Conservation (phyloP, 139 green algal species). For the Diplosphaera chodatii region DNA sequence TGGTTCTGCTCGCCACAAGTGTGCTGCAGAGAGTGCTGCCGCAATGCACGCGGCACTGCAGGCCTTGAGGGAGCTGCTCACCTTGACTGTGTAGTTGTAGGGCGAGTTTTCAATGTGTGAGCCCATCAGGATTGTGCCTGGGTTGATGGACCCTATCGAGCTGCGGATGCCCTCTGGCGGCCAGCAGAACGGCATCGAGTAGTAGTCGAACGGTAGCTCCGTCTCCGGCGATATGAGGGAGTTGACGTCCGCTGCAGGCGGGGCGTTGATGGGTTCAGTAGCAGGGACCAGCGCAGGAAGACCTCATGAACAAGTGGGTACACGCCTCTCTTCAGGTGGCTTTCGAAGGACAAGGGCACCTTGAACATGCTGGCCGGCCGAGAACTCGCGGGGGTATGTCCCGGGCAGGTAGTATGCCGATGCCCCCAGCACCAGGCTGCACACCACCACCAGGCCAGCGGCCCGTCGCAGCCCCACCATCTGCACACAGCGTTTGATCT, state of each 20-base stretch:
- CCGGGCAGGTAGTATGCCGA: constrained; percentile 67
- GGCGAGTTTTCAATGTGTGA: constrained; percentile 82
- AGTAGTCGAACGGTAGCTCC: constrained; percentile 91
- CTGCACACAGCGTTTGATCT: too few species aligned
- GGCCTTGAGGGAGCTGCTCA: too few species aligned
- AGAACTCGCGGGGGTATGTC: constrained; percentile 78
- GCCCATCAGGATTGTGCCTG: constrained; percentile 86
- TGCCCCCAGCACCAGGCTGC: neutral
- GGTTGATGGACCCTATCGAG: constrained; percentile 69
- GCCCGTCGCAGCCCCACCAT: neutral
- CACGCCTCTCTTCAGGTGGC: too few species aligned
- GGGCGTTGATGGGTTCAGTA: too few species aligned
- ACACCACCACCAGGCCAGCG: neutral
- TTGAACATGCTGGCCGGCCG: constrained; percentile 37
- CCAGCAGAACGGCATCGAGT: constrained; percentile 90
- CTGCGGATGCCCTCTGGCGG: constrained; percentile 70
- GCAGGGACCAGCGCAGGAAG: too few species aligned
- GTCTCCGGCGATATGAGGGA: constrained; percentile 84
- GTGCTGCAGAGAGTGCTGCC: neutral
- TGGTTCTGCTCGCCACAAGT: too few species aligned
- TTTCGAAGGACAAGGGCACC: too few species aligned
- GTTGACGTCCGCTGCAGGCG: constrained; percentile 69
- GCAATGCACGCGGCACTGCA: too few species aligned
- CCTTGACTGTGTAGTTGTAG: constrained; percentile 89
- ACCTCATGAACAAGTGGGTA: too few species aligned